Conservation (phyloP, 2,329 filamentous ascomycete species). For the Pestalotiopsis sp. region DNA sequence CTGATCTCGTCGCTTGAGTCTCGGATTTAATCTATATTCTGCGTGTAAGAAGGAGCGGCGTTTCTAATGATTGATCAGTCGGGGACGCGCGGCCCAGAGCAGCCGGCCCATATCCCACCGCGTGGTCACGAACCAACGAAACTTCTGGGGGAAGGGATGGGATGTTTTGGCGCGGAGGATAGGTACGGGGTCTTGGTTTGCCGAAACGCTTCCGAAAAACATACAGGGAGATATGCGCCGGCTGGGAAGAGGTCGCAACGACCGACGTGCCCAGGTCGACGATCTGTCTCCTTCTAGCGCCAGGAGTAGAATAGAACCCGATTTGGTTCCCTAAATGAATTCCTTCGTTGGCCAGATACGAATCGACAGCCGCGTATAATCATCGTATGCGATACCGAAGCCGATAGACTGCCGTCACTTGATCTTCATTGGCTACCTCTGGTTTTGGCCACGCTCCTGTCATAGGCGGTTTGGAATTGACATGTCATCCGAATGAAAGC, state of each 20-base stretch:
- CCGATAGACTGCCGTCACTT: background rate
- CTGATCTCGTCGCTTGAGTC: background rate
- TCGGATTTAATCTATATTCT: background rate
- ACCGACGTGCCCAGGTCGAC: background rate
- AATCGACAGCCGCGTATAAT: no score
- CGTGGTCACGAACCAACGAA: background rate
- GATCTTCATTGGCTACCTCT: background rate
- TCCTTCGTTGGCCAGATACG: no score
- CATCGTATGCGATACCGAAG: no score
- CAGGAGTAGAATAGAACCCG: background rate
- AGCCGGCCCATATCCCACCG: background rate
- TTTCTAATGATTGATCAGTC: background rate
- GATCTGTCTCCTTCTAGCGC: background rate
- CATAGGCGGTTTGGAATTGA: background rate
- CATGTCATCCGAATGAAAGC: background rate
- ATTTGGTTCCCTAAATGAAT: no score
- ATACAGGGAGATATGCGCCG: background rate
- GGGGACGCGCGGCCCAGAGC: background rate
- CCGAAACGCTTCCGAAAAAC: background rate
- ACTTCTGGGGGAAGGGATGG: background rate
- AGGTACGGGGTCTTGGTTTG: background rate
- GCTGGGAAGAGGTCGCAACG: background rate
- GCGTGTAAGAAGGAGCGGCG: background rate
- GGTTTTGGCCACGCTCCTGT: background rate
- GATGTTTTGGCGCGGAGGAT: background rate